Conservation (phyloP, 805 yeast species). For the Priceomyces melissophilus region DNA sequence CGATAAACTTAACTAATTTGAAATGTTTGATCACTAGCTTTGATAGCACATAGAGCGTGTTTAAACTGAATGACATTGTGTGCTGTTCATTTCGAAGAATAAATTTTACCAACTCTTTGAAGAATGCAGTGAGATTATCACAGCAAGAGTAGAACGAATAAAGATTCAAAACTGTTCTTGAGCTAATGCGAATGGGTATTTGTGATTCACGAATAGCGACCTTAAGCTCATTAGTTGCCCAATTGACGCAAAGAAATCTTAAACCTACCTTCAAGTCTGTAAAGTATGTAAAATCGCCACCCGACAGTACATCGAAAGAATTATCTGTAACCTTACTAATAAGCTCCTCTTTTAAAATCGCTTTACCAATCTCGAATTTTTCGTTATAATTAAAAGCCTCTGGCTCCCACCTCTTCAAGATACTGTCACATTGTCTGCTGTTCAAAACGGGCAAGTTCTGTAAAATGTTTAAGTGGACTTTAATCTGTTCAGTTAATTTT, state of each 20-base stretch:
- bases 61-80: slow-evolving; percentile 39
- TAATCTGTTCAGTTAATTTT: slow-evolving; percentile 14
- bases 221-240: slow-evolving; percentile 45
- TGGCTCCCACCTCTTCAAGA: slow-evolving; percentile 46
- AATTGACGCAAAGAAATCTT: slow-evolving; percentile 44
- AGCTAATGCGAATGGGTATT: slow-evolving; percentile 33
- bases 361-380: slow-evolving; percentile 39
- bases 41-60: slow-evolving; percentile 34
- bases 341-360: slow-evolving; percentile 26
- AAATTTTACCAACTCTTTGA: slow-evolving; percentile 31
- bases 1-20: slow-evolving; percentile 31
- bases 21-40: slow-evolving; percentile 30
- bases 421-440: slow-evolving; percentile 53
- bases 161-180: slow-evolving; percentile 25
- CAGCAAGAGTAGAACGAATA: slow-evolving; percentile 34
- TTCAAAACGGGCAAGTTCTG: slow-evolving; percentile 56
- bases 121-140: slow-evolving; percentile 40
- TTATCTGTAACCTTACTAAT: slow-evolving; percentile 27
- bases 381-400: slow-evolving; percentile 26
- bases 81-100: slow-evolving; percentile 38
- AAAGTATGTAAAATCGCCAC: slow-evolving; percentile 12
- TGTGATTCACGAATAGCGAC: slow-evolving; percentile 29
- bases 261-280: slow-evolving; percentile 37
- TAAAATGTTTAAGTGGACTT: slow-evolving; percentile 53
- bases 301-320: slow-evolving; percentile 13